Percentiles rank a stretch among this genome's conserved stretches.
Conservation (phyloP, 2,329 filamentous ascomycete species). For the Cryphonectria parasitica region DNA sequence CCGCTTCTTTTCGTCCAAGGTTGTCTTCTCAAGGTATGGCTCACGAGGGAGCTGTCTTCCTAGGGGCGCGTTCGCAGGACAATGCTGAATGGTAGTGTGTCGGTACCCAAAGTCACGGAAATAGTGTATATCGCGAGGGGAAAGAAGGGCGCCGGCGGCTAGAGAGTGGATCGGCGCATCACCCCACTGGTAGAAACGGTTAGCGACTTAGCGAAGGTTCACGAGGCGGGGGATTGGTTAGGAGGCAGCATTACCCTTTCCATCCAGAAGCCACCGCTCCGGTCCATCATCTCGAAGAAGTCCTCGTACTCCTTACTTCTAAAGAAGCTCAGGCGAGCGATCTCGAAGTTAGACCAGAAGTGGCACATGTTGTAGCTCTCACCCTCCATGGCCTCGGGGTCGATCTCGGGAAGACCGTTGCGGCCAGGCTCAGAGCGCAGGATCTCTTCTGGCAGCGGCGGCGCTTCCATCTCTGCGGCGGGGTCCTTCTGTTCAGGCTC, state of each 20-base stretch:
- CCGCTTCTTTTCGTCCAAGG: constrained; percentile 78
- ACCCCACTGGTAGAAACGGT: constrained; percentile 76
- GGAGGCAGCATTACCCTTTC: constrained; percentile 70
- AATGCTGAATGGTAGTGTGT: constrained; percentile 98
- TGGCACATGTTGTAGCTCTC: constrained; percentile 99
- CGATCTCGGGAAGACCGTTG: constrained; percentile 76
- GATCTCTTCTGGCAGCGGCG: constrained; percentile 78
- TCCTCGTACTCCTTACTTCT: constrained; percentile 96
- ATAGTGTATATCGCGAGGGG: constrained; percentile 88
- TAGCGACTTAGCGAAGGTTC: neutral
- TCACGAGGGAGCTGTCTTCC: constrained; percentile 79
- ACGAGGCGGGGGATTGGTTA: constrained; percentile 10
- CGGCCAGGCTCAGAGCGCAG: constrained; percentile 73
- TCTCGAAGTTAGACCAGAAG: constrained; percentile 99
- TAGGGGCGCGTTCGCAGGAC: constrained; percentile 85
- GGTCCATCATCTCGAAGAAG: constrained; percentile 99
- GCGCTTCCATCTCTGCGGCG: constrained; percentile 67
- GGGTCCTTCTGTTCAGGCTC: constrained; percentile 58
- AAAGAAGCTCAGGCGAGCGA: constrained; percentile 93
- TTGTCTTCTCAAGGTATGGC: constrained; percentile 82
- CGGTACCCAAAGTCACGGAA: constrained; percentile 99
- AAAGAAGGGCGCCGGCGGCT: constrained; percentile 84
- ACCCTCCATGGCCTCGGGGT: constrained; percentile 92
- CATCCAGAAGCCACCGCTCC: constrained; percentile 98
- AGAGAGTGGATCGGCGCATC: constrained; percentile 98